These are phyloP conservation scores for Zhuliangozyma parablackwelliae DNA, from an alignment of 1,139 yeast species.

Conservation along the genomic window DNA sequence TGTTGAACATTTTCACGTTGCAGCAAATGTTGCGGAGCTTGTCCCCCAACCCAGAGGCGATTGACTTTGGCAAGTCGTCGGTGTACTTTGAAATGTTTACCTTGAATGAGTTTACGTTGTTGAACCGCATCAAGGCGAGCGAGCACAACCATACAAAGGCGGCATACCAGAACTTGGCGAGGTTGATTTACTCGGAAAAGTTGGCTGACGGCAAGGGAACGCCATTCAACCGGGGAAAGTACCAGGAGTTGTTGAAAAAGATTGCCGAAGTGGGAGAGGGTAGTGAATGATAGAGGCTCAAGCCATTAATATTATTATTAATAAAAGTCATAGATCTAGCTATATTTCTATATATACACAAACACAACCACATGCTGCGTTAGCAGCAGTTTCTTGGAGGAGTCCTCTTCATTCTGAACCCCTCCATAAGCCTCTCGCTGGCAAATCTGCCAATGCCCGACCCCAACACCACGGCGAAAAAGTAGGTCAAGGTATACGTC, in stretches of 20 bases:
- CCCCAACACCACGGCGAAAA: conserved; percentile 70
- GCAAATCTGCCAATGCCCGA: conserved; percentile 64
- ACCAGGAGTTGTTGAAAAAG: conserved; percentile 32
- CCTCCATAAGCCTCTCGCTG: conserved; percentile 48
- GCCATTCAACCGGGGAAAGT: conserved; percentile 36
- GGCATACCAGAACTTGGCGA: conserved; percentile 32
- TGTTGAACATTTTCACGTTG: conserved; percentile 64
- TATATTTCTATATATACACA: not conserved
- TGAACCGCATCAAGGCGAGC: conserved; percentile 19
- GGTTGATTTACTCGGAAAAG: conserved; percentile 44
- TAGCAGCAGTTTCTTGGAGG: conserved; percentile 10
- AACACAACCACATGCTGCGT: not conserved
- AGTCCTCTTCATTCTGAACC: conserved; percentile 8
- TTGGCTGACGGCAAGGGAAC: conserved; percentile 39
- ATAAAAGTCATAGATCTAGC: not conserved
- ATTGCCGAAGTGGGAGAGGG: conserved; percentile 13
- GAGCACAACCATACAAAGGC: conserved; percentile 14
- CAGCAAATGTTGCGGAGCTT: conserved; percentile 74
- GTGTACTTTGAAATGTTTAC: conserved; percentile 56
- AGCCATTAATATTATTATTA: not conserved
- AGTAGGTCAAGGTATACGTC: conserved; percentile 61
- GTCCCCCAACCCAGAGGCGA: conserved; percentile 51
- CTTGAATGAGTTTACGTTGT: conserved; percentile 33
- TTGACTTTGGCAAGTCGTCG: conserved; percentile 55
- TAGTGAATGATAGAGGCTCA: not conserved